Evolutionary conservation across 163 green algal genomes (phyloP).

Genomic region (Picocystis sp.): DNA sequence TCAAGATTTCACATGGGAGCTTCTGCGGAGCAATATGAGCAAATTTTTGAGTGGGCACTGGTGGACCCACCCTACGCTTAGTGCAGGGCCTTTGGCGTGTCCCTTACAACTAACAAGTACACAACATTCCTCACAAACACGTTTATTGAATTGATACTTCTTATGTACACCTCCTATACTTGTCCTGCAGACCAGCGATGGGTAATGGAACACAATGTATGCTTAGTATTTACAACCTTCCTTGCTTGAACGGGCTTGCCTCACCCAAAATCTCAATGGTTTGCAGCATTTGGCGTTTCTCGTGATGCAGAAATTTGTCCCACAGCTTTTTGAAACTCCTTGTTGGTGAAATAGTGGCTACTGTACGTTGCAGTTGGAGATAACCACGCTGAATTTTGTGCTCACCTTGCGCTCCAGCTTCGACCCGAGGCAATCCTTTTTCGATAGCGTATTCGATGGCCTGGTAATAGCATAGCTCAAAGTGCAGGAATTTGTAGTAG

Average conservation of each 20-base stretch:
- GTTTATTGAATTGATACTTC: no score
- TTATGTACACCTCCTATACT: no score
- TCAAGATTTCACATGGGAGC: neutral
- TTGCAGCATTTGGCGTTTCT: slow-evolving; percentile 15
- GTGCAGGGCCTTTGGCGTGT: no score
- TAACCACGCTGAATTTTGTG: slow-evolving; percentile 77
- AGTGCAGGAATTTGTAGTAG: slow-evolving; percentile 59
- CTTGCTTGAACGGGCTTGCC: neutral
- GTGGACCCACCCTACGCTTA: neutral
- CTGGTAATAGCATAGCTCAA: slow-evolving; percentile 87
- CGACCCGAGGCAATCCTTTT: slow-evolving; percentile 40
- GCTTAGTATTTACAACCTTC: no score
- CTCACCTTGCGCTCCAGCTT: slow-evolving; percentile 72
- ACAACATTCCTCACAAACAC: no score
- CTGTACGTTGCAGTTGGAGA: slow-evolving; percentile 38
- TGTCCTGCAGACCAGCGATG: no score
- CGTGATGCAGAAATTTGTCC: slow-evolving; percentile 16
- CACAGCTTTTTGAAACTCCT: slow-evolving; percentile 15
- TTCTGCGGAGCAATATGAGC: no score
- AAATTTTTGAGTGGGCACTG: no score
- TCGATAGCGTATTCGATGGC: slow-evolving; percentile 66
- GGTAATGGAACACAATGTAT: no score
- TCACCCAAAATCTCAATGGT: slow-evolving; percentile 3
- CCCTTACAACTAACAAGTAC: no score
- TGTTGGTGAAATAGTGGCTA: slow-evolving; percentile 38